phyloP scores from a whole-genome alignment of 495 filamentous ascomycete genomes.

The Penicillium mononematosum region DNA sequence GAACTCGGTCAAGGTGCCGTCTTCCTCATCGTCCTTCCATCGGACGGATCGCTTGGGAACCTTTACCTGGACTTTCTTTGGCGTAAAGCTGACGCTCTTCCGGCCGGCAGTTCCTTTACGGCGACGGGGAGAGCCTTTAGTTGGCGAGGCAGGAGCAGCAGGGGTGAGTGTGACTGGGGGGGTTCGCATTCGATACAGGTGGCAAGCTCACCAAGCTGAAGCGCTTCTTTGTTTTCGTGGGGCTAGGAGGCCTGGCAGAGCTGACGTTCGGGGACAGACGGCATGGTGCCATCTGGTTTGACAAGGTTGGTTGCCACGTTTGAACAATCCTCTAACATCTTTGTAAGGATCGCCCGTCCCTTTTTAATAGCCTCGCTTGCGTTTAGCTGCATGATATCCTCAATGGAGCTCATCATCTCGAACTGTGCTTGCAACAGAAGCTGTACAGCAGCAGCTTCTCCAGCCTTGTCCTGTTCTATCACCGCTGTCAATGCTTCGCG shows the following conservation, averaged over 20 bases:
- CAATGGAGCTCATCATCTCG: slow-evolving; percentile 79
- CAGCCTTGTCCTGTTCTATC: slow-evolving; percentile 77
- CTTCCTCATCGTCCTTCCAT: slow-evolving; percentile 88
- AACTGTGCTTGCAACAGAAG: slow-evolving; percentile 85
- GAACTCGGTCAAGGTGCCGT: slow-evolving; percentile 83
- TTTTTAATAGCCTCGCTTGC: slow-evolving; percentile 77
- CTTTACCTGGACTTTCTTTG: slow-evolving; percentile 70
- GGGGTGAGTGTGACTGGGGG: slow-evolving; percentile 39
- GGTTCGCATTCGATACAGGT: slow-evolving; percentile 24
- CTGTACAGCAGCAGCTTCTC: slow-evolving; percentile 75
- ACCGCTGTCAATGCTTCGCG: slow-evolving; percentile 76
- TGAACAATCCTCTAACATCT: slow-evolving; percentile 73
- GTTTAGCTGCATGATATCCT: slow-evolving; percentile 73
- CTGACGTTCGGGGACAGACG: slow-evolving; percentile 57
- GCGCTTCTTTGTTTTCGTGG: slow-evolving; percentile 73
- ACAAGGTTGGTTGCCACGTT: slow-evolving; percentile 75
- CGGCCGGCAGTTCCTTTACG: slow-evolving; percentile 66
- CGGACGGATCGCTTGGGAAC: slow-evolving; percentile 71
- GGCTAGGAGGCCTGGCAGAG: slow-evolving; percentile 61
- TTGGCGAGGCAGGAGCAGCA: slow-evolving; percentile 49
- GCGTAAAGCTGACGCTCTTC: slow-evolving; percentile 80
- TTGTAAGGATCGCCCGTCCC: slow-evolving; percentile 74
- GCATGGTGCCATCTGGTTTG: slow-evolving; percentile 79
- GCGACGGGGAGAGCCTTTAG: slow-evolving; percentile 76
- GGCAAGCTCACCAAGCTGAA: slow-evolving; percentile 46